A percentile compares a stretch with the other conserved stretches of the same genome.
Conservation (phyloP, 2,329 filamentous ascomycete species). For the Phyllosticta citrichinensis region DNA sequence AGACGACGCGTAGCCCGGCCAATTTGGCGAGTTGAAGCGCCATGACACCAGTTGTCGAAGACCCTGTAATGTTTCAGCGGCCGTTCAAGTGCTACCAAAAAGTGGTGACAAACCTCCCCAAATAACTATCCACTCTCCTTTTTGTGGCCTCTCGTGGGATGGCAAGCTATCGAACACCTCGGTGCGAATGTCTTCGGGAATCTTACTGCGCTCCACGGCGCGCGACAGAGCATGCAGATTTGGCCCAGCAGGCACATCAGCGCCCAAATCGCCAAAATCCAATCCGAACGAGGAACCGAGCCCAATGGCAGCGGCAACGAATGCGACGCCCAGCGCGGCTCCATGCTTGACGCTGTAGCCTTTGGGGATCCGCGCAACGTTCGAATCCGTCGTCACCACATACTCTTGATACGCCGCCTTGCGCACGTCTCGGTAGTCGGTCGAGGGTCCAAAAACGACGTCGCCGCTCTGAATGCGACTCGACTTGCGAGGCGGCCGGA, state of each 20-base stretch:
- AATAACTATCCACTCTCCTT: conserved; percentile 61
- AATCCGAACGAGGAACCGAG: conserved; percentile 61
- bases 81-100: neutral
- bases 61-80: conserved; percentile 44
- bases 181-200: conserved; percentile 51
- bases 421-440: conserved; percentile 62
- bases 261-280: conserved; percentile 42
- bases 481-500: conserved; percentile 29
- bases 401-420: conserved; percentile 67
- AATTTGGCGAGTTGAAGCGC: conserved; percentile 59
- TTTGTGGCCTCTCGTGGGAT: conserved; percentile 42
- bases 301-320: conserved; percentile 57
- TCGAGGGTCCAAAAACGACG: conserved; percentile 51
- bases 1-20: conserved; percentile 53
- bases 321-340: conserved; percentile 59
- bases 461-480: conserved; percentile 35
- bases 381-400: conserved; percentile 54
- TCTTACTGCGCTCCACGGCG: conserved; percentile 32
- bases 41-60: conserved; percentile 59
- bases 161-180: conserved; percentile 52
- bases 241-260: conserved; percentile 38
- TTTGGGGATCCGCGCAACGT: conserved; percentile 52
- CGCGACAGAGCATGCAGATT: conserved; percentile 47
- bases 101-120: conserved; percentile 47
- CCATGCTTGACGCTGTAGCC: conserved; percentile 42